Evolutionary conservation across 805 yeast species (phyloP), one percentile per base, ranked within the genome.

Genomic region (Cyberlindnera nakhonratchasimensis): DNA sequence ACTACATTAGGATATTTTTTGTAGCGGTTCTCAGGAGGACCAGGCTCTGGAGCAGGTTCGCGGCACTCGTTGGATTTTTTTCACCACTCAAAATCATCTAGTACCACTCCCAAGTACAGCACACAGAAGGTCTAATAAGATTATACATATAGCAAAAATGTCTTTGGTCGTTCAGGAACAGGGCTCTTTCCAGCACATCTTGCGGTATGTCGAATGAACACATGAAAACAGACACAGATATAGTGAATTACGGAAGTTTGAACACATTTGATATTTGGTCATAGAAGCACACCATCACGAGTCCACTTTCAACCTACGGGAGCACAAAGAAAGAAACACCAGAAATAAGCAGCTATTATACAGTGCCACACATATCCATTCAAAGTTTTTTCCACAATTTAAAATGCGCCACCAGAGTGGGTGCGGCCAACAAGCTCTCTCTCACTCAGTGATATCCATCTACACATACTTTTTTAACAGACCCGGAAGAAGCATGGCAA

Each of bases 181-280:
- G 79, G 96, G 96, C 75, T 86, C 93, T 74, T 93, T 95, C 95
- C 99, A 95, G 81, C 99, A 93, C 95, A 93, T 93, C 80, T 86
- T 93, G 80, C 99, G 97, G 93, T 86, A 85, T 74, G 93, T 84
- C 53, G 11, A 26, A 28, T 18, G 22, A 32, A 23, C 37, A 20
- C 17, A 12, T 32, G 37, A 29, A 20, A 29, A 35, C 33, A 26
- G n/a, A 11, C 13, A 7, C 7, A n/a, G n/a, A 13, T 4, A 22
- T 13, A 20, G 30, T 16, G 26, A 23, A 4, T 4, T 25, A 24
- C 25, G 29, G 37, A 26, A 20, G 20, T 10, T 21, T 21, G 33
- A 28, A 18, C 9, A 29, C 25, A 28, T 23, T 13, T 13, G 7
- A 16, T 33, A 10, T 22, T 21, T 6, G 16, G 16, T 19, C 12